Percentiles rank a stretch among this genome's conserved stretches.
These are phyloP conservation scores for Fusarium guadeloupense DNA, from an alignment of 2,329 filamentous ascomycete species.

Conservation along the genomic window DNA sequence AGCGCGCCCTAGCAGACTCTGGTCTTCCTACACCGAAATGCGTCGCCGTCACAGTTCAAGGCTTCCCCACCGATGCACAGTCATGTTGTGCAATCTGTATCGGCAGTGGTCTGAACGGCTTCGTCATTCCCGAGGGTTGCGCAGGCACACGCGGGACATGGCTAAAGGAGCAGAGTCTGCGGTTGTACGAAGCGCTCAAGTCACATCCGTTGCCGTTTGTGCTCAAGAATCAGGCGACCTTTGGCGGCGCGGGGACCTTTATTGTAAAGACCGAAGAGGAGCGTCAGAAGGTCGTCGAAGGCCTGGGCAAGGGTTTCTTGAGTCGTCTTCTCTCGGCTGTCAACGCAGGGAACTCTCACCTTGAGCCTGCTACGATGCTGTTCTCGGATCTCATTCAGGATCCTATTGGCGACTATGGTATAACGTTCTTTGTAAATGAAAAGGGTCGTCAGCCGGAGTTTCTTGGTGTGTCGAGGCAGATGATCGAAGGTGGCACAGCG, in stretches of 20 bases:
- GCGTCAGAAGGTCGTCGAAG: conserved; percentile 38
- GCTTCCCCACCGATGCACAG: conserved; percentile 19
- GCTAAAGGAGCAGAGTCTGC: conserved; percentile 41
- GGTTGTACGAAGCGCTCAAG: conserved; percentile 39
- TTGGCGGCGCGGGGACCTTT: conserved; percentile 50
- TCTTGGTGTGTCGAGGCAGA: conserved; percentile 48
- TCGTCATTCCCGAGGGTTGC: conserved; percentile 43
- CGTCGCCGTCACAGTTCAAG: conserved; percentile 40
- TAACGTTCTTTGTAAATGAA: conserved; percentile 49
- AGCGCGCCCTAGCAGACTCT: conserved; percentile 47
- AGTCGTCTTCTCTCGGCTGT: conserved; percentile 45
- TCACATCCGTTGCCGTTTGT: conserved; percentile 47
- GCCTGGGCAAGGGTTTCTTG: conserved; percentile 42
- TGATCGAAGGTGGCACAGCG: conserved; percentile 44
- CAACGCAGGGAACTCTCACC: conserved; percentile 44
- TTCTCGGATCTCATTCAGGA: conserved; percentile 46
- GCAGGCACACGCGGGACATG: conserved; percentile 42
- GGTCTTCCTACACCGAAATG: conserved; percentile 47
- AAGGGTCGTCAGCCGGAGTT: conserved; percentile 39
- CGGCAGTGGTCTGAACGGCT: conserved; percentile 1
- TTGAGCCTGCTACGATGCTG: conserved; percentile 46
- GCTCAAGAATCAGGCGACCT: conserved; percentile 51
- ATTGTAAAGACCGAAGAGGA: conserved; percentile 43
- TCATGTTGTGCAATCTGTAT: conserved; percentile 42
- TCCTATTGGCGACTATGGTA: conserved; percentile 46